Base-by-base conservation (phyloP, 75 land plant species). In the Selaginella tamariscina region DNA sequence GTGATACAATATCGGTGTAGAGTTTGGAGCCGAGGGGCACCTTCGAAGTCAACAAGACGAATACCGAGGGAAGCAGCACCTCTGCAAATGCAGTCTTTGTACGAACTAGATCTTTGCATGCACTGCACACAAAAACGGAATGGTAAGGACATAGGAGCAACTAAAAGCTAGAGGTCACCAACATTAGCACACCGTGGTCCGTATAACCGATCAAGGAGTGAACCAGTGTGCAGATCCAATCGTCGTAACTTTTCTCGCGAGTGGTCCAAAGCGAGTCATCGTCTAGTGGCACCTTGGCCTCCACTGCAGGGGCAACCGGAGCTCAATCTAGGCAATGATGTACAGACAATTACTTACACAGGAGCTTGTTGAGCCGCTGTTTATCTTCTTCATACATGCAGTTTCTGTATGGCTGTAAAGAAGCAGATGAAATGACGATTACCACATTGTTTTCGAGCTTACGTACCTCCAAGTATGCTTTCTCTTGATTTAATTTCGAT, bases 61-160 rank as follows among this genome's bases (percentile, higher is more conserved):
- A 67, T 30, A 86, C 78, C 79, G 64, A 73, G 27, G 88, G 78
- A 29, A 93, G 79, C 30, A 93, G 70, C 65, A 91, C 79, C 76
- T 93, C 98, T 0, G 95, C 90, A 54, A 86, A 73, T 57, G 82
- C 79, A 31, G 82, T 74, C 77, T 89, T 93, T 59, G 74, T 39
- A 23, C 80, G 32, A 1, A 89, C 88, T 55, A 93, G 74, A 33
- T 81, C 84, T 70, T 86, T 95, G 68, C 91, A 93, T 56, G 89
- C 72, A 59, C 98, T 93, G 83, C 71, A 70, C 21, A 28, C 30
- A 55, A 2, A 29, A 54, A 54, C 24, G 13, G 64, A 31, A 27
- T 2, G 15, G 21, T 24, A 74, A 55, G 33, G 24, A 65, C 60
- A 18, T 39, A 62, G 54, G 27, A 26, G 0, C 24, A 0, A 67